Base-by-base conservation (phyloP, 2,329 filamentous ascomycete species). In the Zalaria obscura region DNA sequence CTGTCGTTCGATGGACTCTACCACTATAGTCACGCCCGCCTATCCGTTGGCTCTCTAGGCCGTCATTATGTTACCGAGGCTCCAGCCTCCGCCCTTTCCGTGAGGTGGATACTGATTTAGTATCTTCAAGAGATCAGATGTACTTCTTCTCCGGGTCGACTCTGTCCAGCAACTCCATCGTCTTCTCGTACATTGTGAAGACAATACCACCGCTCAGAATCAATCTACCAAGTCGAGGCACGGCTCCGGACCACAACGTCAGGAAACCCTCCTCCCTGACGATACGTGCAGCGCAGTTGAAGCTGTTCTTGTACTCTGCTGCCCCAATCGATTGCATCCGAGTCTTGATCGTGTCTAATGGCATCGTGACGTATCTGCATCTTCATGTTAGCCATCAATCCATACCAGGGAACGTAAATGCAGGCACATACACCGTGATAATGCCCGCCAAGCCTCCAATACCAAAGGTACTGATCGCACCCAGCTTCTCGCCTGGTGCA, bases 161-260 rank as follows among this genome's bases (percentile, higher is more conserved):
- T 55, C 60, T 70, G 53, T 85, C 76, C 68, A 98, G 77, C 44
- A 87, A 54, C 40, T 95, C 89, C 69, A 96, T 96, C 45, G 81
- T 83, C 73, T 95, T 95, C 68, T 96, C 89, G 60, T 95, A 91
- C 80, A 96, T 93, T 25, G 91, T 93, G 57, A 98, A 98, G 34
- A 98, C 91, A 55, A 98, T 94, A 11, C 91, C 91, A 42, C 91
- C 91, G 55, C 87, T 95, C 62, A 96, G 63, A 35, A 95, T 83
- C 51, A 98, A 61, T 43, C 91, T 72, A 25, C 78, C 89, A 54
- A 98, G 63, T 41, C 91, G 72, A 1, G 91, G 91, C 51, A 96
- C 57, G 25, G 91, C 89, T 26, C 91, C 91, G 51, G 84, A 89
- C 91, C 91, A 98, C 50, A 96, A 83, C 1, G 88, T 94, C 34